Percentiles rank a stretch among this genome's conserved stretches.
Evolutionary conservation across 768 basidiomycete species (phyloP).

Genomic region (Trametopsis cervina): DNA sequence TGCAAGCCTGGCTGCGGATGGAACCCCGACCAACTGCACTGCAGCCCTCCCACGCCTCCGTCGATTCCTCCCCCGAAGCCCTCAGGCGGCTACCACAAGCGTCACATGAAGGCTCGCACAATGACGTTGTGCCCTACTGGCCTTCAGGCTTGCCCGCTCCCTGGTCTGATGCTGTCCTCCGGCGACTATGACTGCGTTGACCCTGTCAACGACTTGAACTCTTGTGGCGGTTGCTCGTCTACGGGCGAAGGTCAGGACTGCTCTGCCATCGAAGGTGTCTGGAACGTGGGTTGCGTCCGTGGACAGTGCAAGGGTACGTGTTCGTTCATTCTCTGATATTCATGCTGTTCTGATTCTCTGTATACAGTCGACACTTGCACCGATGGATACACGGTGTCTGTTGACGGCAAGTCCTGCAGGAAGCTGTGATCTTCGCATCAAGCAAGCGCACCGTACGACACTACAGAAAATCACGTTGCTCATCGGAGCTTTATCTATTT

Average conservation of each 20-base stretch:
- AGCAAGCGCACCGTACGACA: constrained; percentile 1
- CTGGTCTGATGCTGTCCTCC: constrained; percentile 25
- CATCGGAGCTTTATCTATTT: not conserved
- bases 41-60: constrained; percentile 27
- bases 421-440: constrained; percentile 24
- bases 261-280: constrained; percentile 53
- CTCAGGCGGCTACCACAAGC: constrained; percentile 27
- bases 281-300: constrained; percentile 64
- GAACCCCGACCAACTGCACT: constrained; percentile 28
- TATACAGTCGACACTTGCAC: constrained; percentile 31
- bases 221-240: constrained; percentile 71
- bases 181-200: constrained; percentile 62
- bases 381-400: constrained; percentile 17
- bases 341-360: not conserved
- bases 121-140: constrained; percentile 43
- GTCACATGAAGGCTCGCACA: constrained; percentile 30
- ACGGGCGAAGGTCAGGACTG: constrained; percentile 66
- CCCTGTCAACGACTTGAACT: constrained; percentile 51
- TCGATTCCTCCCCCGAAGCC: constrained; percentile 23
- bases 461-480: constrained; percentile 3
- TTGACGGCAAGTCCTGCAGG: constrained; percentile 14
- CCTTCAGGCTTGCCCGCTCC: constrained; percentile 51
- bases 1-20: constrained; percentile 4
- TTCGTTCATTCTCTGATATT: not conserved
- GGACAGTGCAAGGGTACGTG: constrained; percentile 47